Conservation (phyloP, 2,329 filamentous ascomycete genomes). For the Sporothrix humicola region DNA sequence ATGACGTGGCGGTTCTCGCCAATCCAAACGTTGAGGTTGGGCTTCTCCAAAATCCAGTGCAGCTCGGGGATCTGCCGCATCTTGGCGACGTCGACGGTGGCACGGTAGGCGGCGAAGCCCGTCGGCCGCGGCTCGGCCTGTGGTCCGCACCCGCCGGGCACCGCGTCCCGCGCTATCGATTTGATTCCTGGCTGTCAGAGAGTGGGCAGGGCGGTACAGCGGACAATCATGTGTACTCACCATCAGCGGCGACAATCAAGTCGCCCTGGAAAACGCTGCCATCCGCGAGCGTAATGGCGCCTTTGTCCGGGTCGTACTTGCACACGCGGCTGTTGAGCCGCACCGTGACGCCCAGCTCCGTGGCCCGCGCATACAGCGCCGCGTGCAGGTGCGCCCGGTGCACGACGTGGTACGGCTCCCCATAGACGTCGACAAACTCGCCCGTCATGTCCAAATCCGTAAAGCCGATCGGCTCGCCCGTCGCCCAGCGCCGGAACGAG, state of each 20-base stretch:
- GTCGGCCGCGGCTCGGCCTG: conserved; percentile 40
- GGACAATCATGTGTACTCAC: no score
- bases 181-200: conserved; percentile 43
- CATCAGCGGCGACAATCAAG: conserved; percentile 45
- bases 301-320: conserved; percentile 36
- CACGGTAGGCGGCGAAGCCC: conserved; percentile 51
- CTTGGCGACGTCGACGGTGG: conserved; percentile 47
- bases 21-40: conserved; percentile 51
- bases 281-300: conserved; percentile 12
- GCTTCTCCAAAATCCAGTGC: conserved; percentile 49
- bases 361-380: conserved; percentile 41
- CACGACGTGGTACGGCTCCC: conserved; percentile 43
- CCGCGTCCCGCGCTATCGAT: conserved; percentile 41
- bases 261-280: conserved; percentile 40
- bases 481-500: conserved; percentile 46
- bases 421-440: conserved; percentile 44
- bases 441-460: conserved; percentile 45
- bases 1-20: conserved; percentile 53
- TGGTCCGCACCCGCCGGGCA: conserved; percentile 34
- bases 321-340: conserved; percentile 39
- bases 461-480: conserved; percentile 44
- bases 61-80: conserved; percentile 47
- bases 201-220: no score
- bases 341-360: conserved; percentile 41
- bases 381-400: conserved; percentile 45